Evolutionary conservation across 176 grass and related monocot species (phyloP).

Genomic region (Leersia perrieri): DNA sequence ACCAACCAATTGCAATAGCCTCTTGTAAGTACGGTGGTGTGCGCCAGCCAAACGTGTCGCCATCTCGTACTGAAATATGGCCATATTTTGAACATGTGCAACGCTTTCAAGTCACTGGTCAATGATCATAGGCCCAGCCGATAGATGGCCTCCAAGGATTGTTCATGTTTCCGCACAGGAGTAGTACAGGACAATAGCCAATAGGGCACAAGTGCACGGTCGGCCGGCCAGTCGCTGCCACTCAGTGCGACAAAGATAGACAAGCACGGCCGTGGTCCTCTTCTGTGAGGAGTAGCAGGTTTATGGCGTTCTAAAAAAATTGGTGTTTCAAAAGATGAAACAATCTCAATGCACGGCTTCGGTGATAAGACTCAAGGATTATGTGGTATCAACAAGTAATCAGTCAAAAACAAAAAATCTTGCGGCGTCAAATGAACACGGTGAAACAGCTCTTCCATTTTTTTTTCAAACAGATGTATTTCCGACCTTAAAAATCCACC

Average conservation of each 20-base stretch:
- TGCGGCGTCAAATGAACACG: not conserved
- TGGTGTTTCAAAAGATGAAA: not conserved
- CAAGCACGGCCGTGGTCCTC: not conserved
- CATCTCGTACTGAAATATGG: not conserved
- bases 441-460: not conserved
- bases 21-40: not conserved
- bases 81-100: not conserved
- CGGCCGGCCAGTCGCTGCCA: not conserved
- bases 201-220: slow-evolving; percentile 12
- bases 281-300: not conserved
- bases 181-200: too few relatives aligned
- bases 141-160: not conserved
- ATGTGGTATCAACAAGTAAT: not conserved
- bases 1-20: not conserved
- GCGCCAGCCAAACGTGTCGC: not conserved
- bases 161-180: not conserved
- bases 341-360: too few relatives aligned
- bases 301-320: not conserved
- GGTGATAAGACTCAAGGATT: not conserved
- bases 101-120: not conserved
- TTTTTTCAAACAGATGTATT: not conserved
- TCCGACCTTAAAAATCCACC: too few relatives aligned
- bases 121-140: not conserved
- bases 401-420: not conserved
- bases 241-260: not conserved